These are phyloP conservation scores for Kitagawia praeruptora DNA, from an alignment of 129 eudicot genomes.

Conservation along the genomic window DNA sequence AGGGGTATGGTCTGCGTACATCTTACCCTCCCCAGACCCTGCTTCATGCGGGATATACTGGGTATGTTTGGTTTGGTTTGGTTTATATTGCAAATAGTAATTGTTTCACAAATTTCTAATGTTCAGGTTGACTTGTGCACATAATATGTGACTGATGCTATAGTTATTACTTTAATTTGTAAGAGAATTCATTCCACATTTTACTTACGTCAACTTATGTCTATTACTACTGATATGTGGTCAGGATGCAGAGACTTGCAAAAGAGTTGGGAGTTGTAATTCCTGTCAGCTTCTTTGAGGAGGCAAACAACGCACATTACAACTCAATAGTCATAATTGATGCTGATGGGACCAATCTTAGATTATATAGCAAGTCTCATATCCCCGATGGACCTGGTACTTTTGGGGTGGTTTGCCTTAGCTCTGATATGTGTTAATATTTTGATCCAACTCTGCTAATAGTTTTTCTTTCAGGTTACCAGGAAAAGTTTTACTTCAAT, in stretches of 20 bases:
- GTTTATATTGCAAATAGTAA: slow-evolving; percentile 24
- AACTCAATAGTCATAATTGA: slow-evolving; percentile 87
- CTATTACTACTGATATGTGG: slow-evolving; percentile 11
- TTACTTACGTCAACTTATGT: slow-evolving; percentile 8
- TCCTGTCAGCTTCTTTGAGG: slow-evolving; percentile 98
- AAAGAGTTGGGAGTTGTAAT: slow-evolving; percentile 91
- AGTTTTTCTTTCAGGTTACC: slow-evolving; percentile 52
- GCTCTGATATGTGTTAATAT: slow-evolving; percentile 1
- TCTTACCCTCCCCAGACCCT: too few species aligned
- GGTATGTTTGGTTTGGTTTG: too few species aligned
- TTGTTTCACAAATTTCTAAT: not conserved
- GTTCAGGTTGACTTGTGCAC: not conserved
- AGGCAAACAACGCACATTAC: slow-evolving; percentile 97
- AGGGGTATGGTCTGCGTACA: too few species aligned
- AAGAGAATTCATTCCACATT: not conserved
- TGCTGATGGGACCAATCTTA: slow-evolving; percentile 93
- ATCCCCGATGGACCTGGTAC: slow-evolving; percentile 99
- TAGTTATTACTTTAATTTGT: not conserved
- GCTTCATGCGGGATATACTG: too few species aligned
- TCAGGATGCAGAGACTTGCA: slow-evolving; percentile 92
- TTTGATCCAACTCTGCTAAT: not conserved
- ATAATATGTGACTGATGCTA: slow-evolving; percentile 5
- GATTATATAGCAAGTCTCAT: slow-evolving; percentile 93
- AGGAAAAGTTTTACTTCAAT: slow-evolving; percentile 93
- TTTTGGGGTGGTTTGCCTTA: not conserved